Evolutionary conservation across 306 rosid species (phyloP).

Genomic region (Quercus suber): DNA sequence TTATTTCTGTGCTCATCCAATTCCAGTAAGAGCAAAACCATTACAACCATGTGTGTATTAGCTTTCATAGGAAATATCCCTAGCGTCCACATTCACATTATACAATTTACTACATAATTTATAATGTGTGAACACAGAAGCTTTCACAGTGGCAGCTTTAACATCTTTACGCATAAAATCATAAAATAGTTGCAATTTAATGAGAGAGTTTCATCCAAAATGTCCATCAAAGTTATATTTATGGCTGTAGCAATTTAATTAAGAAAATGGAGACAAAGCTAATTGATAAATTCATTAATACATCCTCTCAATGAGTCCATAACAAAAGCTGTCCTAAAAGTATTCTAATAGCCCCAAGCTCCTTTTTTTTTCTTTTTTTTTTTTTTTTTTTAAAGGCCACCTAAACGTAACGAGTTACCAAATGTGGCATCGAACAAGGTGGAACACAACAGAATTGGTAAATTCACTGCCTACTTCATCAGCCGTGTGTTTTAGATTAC

Average conservation of each 20-base stretch:
- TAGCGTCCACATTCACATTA: too few species aligned
- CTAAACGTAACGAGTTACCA: background rate
- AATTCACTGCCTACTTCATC: background rate
- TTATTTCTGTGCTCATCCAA: too few species aligned
- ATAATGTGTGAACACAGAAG: too few species aligned
- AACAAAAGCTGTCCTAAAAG: background rate
- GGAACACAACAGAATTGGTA: background rate
- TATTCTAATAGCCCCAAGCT: background rate
- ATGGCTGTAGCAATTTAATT: background rate
- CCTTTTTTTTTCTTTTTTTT: background rate
- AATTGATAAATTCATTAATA: background rate
- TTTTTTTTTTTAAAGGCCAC: too few species aligned
- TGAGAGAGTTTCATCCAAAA: background rate
- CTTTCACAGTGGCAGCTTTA: too few species aligned
- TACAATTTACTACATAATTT: too few species aligned
- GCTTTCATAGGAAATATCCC: too few species aligned
- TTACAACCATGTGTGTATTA: too few species aligned
- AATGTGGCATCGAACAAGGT: background rate
- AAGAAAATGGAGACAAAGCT: background rate
- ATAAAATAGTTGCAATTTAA: background rate
- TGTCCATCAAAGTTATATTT: background rate
- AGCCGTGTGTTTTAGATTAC: too few species aligned
- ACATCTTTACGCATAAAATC: too few species aligned
- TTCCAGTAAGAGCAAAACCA: too few species aligned
- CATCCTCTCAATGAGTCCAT: background rate